phyloP scores from a whole-genome alignment of 129 eudicot genomes.

The Silybum marianum region DNA sequence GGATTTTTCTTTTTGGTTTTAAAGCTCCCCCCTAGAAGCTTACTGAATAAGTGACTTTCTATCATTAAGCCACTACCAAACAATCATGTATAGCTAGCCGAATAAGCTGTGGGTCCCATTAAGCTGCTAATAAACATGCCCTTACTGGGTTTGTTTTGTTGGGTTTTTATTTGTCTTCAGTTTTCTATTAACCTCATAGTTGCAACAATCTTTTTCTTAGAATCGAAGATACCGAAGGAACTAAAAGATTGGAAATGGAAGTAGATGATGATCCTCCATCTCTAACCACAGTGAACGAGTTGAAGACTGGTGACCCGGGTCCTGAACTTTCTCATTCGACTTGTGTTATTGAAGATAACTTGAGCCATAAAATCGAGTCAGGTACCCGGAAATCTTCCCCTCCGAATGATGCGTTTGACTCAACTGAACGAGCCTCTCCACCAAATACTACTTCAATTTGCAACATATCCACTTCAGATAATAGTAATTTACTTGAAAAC shows the following conservation, averaged over 20 bases:
- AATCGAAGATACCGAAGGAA: conserved; percentile 43
- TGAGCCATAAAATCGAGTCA: conserved; percentile 44
- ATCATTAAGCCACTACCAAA: background rate
- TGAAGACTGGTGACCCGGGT: conserved; percentile 23
- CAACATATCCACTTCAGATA: conserved; percentile 47
- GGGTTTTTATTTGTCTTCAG: background rate
- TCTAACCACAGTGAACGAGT: conserved; percentile 32
- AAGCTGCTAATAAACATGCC: background rate
- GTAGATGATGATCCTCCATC: conserved; percentile 34
- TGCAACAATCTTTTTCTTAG: conserved; percentile 38
- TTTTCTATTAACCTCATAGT: conserved; percentile 12
- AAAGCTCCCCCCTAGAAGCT: background rate
- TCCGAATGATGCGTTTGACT: conserved; percentile 49
- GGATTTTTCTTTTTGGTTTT: background rate
- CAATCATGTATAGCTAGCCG: background rate
- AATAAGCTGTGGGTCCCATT: background rate
- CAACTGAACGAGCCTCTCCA: conserved; percentile 56
- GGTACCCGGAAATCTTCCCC: conserved; percentile 60
- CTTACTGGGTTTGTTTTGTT: background rate
- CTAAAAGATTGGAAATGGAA: conserved; percentile 28
- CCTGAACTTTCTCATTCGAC: conserved; percentile 38
- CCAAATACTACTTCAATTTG: conserved; percentile 49
- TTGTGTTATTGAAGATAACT: conserved; percentile 41
- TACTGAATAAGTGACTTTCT: background rate
- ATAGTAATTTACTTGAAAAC: conserved; percentile 39